Conservation (phyloP, 257 asterid genomes). For the Solanum chiquidenum region DNA sequence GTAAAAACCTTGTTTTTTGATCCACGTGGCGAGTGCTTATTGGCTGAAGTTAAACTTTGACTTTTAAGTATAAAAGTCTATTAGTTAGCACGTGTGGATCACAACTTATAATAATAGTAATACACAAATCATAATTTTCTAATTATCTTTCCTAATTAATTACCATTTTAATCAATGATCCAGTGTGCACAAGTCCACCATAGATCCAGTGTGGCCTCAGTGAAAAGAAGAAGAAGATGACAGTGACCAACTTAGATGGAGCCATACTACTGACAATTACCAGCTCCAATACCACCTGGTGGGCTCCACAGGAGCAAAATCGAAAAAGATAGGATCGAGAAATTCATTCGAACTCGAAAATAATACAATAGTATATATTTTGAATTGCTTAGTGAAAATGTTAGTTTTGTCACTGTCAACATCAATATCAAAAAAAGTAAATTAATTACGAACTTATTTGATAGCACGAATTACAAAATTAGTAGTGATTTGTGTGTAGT, state of each 20-base stretch:
- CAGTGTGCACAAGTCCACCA: slow-evolving; percentile 13
- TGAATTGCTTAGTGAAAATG: not conserved
- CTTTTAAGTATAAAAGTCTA: not conserved
- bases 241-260: slow-evolving; percentile 11
- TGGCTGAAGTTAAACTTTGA: not conserved
- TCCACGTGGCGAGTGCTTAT: not conserved
- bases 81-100: not conserved
- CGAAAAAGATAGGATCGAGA: not conserved
- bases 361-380: no score
- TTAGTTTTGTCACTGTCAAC: not conserved
- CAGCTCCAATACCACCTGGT: slow-evolving; percentile 22
- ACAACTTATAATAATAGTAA: not conserved
- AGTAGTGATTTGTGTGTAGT: not conserved
- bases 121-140: not conserved
- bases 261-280: slow-evolving; percentile 20
- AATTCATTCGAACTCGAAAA: not conserved
- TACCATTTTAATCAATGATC: not conserved
- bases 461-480: not conserved
- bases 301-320: slow-evolving; percentile 6
- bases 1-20: not conserved
- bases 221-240: not conserved
- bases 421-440: not conserved
- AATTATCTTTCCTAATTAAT: not conserved
- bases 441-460: not conserved
- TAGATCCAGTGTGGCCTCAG: slow-evolving; percentile 5